Base-by-base conservation (phyloP, 108 stramenopile species). In the Stephanodiscus triporus region DNA sequence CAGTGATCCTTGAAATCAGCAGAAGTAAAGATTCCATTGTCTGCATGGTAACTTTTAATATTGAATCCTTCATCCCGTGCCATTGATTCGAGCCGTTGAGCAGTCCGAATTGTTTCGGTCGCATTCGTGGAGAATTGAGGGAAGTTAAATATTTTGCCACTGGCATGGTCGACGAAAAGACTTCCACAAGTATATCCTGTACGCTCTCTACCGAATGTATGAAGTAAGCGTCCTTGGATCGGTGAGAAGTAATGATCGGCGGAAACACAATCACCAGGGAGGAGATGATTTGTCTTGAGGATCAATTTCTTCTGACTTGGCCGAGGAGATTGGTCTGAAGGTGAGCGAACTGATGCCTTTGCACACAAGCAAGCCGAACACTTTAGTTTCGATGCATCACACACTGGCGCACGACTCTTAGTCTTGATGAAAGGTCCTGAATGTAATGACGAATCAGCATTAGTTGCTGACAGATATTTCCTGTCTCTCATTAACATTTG, bases 111-210 rank as follows among this genome's bases (percentile, higher is more conserved):
- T 19, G 63, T 65, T 37, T 66, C 64, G 23, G 4, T 11, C 9
- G 84, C 58, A 42, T 38, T 30, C 16, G 73, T 40, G 0, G 75
- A 58, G 22, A 64, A 68, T 62, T 86, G 85, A 55, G 66, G 47
- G 1, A 45, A 27, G 26, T 72, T 20, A 37, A 23, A 66, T 36
- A 81, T 57, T 14, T 56, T 48, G 0, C 51, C 37, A 10, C 38
- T 60, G 0, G 78, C 76, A 54, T 81, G 73, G 43, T 88, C 84
- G 13, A 56, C 36, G 38, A 83, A 88, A 10, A 88, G 65, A 1
- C 84, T 70, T 6, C 88, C 88, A 13, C 85, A 69, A 13, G n/a
- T 42, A 20, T 57, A 40, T 23, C 55, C 61, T 6, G 59, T 19
- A 0, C 26, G 26, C 4, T 20, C 30, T 0, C 53, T 11, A 14